Conservation (phyloP, 441 rosid genomes). For the Gossypium aridum region DNA sequence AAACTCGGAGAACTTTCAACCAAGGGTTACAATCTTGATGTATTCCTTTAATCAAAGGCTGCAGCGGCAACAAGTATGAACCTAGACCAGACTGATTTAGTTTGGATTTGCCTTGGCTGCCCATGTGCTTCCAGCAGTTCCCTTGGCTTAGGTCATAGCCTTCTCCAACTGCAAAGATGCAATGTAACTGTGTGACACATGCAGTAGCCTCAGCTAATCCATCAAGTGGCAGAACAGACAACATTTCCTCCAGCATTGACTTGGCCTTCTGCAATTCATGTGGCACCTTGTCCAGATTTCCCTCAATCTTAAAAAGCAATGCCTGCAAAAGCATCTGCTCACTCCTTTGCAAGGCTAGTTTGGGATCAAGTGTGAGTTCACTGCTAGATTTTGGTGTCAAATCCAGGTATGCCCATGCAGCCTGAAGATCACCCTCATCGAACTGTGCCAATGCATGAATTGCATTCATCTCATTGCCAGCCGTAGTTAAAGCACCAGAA, state of each 20-base stretch:
- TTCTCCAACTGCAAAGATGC: constrained; percentile 80
- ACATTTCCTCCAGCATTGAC: constrained; percentile 80
- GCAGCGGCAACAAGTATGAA: constrained; percentile 58
- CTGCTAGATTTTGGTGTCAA: constrained; percentile 92
- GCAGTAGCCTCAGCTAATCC: constrained; percentile 74
- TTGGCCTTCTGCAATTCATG: constrained; percentile 71
- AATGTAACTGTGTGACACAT: constrained; percentile 80
- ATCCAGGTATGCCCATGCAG: constrained; percentile 91
- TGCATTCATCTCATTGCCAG: constrained; percentile 96
- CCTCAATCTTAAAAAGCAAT: constrained; percentile 68
- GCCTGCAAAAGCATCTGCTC: constrained; percentile 99
- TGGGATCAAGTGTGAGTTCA: constrained; percentile 93
- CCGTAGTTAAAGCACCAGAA: constrained; percentile 87
- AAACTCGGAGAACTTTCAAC: constrained; percentile 81
- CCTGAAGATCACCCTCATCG: constrained; percentile 84
- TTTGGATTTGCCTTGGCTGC: constrained; percentile 25
- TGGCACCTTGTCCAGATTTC: constrained; percentile 63
- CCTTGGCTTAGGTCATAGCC: constrained; percentile 37
- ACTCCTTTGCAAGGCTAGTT: constrained; percentile 88
- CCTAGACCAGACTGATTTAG: constrained; percentile 42
- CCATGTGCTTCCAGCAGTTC: not conserved
- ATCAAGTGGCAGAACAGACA: constrained; percentile 79
- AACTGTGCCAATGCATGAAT: constrained; percentile 88
- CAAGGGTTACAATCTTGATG: constrained; percentile 88
- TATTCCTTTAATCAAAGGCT: constrained; percentile 45